Evolutionary conservation across 306 rosid genomes (phyloP).

Genomic region (Corylus americana): DNA sequence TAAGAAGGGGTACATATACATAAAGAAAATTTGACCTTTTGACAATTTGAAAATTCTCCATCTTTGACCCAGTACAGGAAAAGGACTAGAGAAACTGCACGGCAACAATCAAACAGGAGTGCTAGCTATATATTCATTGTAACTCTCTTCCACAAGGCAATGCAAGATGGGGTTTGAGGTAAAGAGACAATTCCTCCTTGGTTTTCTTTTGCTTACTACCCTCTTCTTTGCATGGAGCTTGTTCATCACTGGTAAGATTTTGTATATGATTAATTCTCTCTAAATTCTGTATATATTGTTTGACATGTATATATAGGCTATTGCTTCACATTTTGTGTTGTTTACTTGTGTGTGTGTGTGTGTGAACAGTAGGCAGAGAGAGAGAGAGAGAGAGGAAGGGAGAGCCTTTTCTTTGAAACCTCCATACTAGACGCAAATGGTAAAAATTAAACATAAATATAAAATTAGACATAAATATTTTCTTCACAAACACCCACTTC

Average conservation of each 20-base stretch:
- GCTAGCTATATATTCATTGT: too few relatives aligned
- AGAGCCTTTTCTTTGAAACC: neutral
- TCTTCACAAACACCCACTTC: neutral
- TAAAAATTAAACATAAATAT: too few relatives aligned
- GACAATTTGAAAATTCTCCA: too few relatives aligned
- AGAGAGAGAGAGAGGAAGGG: neutral
- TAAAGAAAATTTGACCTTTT: too few relatives aligned
- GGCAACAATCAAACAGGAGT: too few relatives aligned
- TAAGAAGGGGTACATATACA: too few relatives aligned
- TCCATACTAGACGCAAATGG: too few relatives aligned
- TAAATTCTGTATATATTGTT: too few relatives aligned
- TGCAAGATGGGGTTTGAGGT: neutral
- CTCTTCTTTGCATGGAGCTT: neutral
- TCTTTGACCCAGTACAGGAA: too few relatives aligned
- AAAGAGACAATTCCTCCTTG: neutral
- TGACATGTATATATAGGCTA: neutral
- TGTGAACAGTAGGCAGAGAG: too few relatives aligned
- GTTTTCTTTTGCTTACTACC: neutral
- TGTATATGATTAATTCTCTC: neutral
- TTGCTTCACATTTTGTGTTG: neutral
- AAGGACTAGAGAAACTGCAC: too few relatives aligned
- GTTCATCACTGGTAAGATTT: neutral
- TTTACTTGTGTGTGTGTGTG: neutral
- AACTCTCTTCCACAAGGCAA: neutral
- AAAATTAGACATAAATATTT: neutral